A percentile compares a stretch with the other conserved stretches of the same genome.
phyloP scores from a whole-genome alignment of 2,329 filamentous ascomycete species.

The Penicillium brevicompactum region DNA sequence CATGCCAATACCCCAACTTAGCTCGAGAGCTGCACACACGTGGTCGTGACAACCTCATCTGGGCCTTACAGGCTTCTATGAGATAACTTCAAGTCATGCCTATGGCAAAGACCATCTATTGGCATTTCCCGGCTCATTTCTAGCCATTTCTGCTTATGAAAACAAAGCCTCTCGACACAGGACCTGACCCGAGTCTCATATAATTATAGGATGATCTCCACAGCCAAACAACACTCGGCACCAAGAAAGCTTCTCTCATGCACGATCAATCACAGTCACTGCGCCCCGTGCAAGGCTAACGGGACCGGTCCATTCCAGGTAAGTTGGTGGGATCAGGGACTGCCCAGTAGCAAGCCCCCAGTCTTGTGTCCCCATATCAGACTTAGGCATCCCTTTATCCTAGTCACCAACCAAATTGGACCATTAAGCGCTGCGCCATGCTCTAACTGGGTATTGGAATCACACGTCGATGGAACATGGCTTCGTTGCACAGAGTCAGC shows the following conservation, averaged over 20 bases:
- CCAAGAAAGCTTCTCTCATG: neutral
- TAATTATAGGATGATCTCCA: neutral
- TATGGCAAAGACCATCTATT: too few species aligned
- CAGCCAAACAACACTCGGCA: neutral
- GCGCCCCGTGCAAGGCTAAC: neutral
- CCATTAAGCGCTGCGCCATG: constrained; percentile 4
- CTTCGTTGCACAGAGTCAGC: constrained; percentile 1
- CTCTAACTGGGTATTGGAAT: neutral
- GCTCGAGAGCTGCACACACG: too few species aligned
- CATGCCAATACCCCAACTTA: too few species aligned
- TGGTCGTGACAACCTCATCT: too few species aligned
- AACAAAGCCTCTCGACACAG: too few species aligned
- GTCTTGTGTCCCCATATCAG: neutral
- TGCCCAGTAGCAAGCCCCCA: neutral
- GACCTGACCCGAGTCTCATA: too few species aligned
- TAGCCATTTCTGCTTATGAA: too few species aligned
- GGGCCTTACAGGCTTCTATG: too few species aligned
- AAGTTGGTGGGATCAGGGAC: neutral
- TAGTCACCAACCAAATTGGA: neutral
- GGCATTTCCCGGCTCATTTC: too few species aligned
- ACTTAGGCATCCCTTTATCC: neutral
- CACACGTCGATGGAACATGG: neutral
- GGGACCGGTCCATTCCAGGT: neutral
- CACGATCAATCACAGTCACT: constrained; percentile 6
- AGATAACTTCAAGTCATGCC: too few species aligned